Base-by-base conservation (phyloP, 495 filamentous ascomycete genomes). In the Neurospora sp. region DNA sequence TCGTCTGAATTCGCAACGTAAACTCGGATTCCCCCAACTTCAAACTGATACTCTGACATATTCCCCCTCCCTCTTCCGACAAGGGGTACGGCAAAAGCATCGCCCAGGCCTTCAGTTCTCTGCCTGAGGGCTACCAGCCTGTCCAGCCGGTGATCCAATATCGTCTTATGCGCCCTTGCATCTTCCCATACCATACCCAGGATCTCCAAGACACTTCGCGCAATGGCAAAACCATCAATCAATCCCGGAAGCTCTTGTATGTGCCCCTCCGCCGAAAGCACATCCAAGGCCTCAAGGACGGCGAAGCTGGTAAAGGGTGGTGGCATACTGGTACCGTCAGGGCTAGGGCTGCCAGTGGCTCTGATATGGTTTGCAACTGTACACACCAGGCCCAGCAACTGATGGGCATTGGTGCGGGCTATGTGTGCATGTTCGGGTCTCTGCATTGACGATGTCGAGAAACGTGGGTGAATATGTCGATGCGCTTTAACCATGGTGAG, bases 401-500 rank as follows among this genome's bases (percentile, higher is more conserved):
- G 69, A 35, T 61, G 22, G 12, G 53, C 53, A 61, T 61, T 31
- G 53, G 14, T 61, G 22, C 27, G 53, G 53, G 53, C 53, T 35
- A 61, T 61, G 22, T 66, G 35, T 11, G 79, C 75, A 40, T 80
- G 77, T 9, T 80, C 75, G 27, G 5, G 6, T 61, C 53, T 61
- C 37, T 71, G 73, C 40, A 44, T 12, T 2, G 69, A 31, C n/a
- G 53, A 39, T 18, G 74, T 70, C 20, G 75, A 69, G 38, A 72
- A 75, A 16, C 70, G 70, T 20, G 73, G 41, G 18, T 72, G 76
- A 38, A 84, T 85, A 73, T 90, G 85, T 44, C 91, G 85, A 73
- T 91, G 90, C 9, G 92, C 82, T 59, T 88, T 87, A 81, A 91
- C 86, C 70, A 86, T 76, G 3, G 87, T 86, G 35, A 85, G 82